Evolutionary conservation across 2,329 filamentous ascomycete genomes (phyloP), one percentile per base, ranked within the genome.

Genomic region (Colletotrichum lindemuthianum): DNA sequence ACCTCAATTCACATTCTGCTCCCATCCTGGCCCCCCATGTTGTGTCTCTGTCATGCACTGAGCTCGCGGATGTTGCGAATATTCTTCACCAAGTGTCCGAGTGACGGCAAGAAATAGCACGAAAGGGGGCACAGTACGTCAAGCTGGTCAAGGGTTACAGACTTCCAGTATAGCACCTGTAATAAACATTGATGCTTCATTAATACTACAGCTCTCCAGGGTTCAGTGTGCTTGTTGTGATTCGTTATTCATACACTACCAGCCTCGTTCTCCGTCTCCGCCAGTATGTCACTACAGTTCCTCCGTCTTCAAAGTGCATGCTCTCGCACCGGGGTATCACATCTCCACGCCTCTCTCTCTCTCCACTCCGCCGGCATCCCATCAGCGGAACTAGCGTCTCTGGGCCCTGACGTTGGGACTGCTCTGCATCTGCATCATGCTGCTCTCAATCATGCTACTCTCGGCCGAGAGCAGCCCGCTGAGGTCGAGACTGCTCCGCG

Each of bases 401-500:
- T 72, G 69, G 11, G 82, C 77, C 60, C 78, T 77, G 9, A 79
- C 71, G 12, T 79, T 78, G n/a, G 86, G 86, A 69, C 85, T 88
- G 69, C 84, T 86, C 1, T 81, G 81, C 66, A 85, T 76, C 59
- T 81, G 81, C 66, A 85, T 76, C 58, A 55, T 55, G 41, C 52
- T 55, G 41, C 84, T 86, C 1, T 81, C 81, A 66, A 85, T 77
- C 59, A 84, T 78, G 67, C 85, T 88, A 73, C 86, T 88, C 60
- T 87, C 84, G 41, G 81, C 77, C 8, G 84, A 86, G 55, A 88
- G 74, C 9, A 88, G 74, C 43, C 84, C 81, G 68, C 83, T 87
- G 50, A 88, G 76, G 68, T 88, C 86, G 58, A 90, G 78, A 69
- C 86, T 88, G 73, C 68, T 80, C 76, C 77, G 70, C 34, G 48